Conservation (phyloP, 2,329 filamentous ascomycete genomes). For the Tolypocladium tropicale region DNA sequence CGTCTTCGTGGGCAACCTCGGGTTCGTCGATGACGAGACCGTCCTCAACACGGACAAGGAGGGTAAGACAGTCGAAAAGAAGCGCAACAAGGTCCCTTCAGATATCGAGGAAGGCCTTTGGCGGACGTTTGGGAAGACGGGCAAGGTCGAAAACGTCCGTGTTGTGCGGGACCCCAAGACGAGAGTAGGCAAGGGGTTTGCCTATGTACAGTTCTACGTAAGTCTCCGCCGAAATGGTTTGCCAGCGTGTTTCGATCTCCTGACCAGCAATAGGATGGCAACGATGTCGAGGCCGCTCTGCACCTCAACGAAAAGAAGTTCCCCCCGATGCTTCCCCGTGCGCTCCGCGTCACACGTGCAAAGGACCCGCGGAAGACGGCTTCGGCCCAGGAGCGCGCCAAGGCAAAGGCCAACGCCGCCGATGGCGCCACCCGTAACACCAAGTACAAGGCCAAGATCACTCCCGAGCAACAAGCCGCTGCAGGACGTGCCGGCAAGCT, state of each 20-base stretch:
- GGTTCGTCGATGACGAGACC: slow-evolving; percentile 89
- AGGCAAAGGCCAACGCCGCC: slow-evolving; percentile 21
- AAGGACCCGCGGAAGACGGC: slow-evolving; percentile 58
- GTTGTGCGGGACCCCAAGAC: slow-evolving; percentile 85
- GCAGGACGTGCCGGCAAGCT: slow-evolving; percentile 67
- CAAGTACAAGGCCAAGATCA: slow-evolving; percentile 60
- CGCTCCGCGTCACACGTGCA: slow-evolving; percentile 76
- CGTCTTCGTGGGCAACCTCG: slow-evolving; percentile 92
- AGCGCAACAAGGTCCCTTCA: slow-evolving; percentile 62
- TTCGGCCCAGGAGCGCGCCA: slow-evolving; percentile 28
- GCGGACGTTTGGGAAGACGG: slow-evolving; percentile 64
- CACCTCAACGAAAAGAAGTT: slow-evolving; percentile 85
- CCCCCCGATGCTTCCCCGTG: slow-evolving; percentile 83
- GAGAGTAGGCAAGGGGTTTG: slow-evolving; percentile 90
- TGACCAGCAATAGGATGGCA: slow-evolving; percentile 49
- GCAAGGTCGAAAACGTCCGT: slow-evolving; percentile 84
- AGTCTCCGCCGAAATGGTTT: slow-evolving; percentile 14
- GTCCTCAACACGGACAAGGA: slow-evolving; percentile 54
- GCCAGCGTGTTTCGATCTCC: background rate
- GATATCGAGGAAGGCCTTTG: slow-evolving; percentile 92
- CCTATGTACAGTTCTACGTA: slow-evolving; percentile 89
- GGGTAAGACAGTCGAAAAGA: slow-evolving; percentile 59
- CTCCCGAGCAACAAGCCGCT: slow-evolving; percentile 58
- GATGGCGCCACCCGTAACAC: slow-evolving; percentile 29
- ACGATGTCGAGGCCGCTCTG: slow-evolving; percentile 83